Conservation (phyloP, 768 basidiomycete genomes). For the Gloeostereum incarnatum region DNA sequence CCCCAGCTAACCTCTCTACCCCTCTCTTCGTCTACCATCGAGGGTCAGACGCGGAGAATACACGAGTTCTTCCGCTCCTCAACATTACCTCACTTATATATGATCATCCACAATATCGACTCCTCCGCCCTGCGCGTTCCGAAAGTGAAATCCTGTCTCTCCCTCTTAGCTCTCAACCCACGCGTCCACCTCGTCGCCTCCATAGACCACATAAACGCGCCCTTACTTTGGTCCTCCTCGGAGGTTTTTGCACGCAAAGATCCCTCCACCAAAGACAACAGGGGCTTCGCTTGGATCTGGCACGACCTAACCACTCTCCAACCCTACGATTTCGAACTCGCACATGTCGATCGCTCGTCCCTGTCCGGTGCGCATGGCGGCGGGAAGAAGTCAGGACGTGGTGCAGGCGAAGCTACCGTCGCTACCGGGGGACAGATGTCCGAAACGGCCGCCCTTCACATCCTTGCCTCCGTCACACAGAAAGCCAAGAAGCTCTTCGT, state of each 20-base stretch:
- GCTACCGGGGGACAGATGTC: constrained; percentile 40
- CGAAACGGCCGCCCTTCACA: constrained; percentile 70
- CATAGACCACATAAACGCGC: constrained; percentile 79
- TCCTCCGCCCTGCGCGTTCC: constrained; percentile 54
- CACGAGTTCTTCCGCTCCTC: constrained; percentile 45
- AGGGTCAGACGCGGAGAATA: constrained; percentile 57
- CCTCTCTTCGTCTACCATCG: constrained; percentile 30
- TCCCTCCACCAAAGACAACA: constrained; percentile 13
- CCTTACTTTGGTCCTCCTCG: constrained; percentile 75
- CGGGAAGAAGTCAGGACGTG: constrained; percentile 13
- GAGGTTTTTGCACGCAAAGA: constrained; percentile 50
- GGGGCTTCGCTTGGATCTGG: constrained; percentile 73
- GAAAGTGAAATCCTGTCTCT: constrained; percentile 58
- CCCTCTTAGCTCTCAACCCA: constrained; percentile 62
- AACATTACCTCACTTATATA: constrained; percentile 45
- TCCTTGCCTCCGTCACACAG: constrained; percentile 80
- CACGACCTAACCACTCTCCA: constrained; percentile 85
- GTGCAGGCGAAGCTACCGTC: no score
- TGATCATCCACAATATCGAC: constrained; percentile 89
- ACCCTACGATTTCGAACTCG: constrained; percentile 74
- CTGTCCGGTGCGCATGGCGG: constrained; percentile 37
- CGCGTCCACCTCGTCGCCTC: constrained; percentile 79
- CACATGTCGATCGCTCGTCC: constrained; percentile 55
- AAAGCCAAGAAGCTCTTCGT: constrained; percentile 80
- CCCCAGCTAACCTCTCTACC: constrained; percentile 29